phyloP scores from a whole-genome alignment of 371 early-diverging fungal genomes.

The Mortierella sp. region DNA sequence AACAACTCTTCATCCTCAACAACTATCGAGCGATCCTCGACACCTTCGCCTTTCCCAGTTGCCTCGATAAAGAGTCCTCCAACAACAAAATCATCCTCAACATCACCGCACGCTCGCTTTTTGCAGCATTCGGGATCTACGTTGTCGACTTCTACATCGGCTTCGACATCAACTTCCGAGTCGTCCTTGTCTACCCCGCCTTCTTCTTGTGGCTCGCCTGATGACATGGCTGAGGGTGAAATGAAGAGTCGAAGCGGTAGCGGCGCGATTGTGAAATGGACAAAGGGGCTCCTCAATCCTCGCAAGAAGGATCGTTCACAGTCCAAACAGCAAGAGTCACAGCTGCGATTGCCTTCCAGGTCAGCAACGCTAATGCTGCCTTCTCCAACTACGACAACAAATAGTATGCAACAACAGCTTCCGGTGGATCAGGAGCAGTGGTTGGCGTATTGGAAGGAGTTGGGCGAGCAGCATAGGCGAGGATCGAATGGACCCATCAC shows the following conservation, averaged over 20 bases:
- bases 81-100: no score
- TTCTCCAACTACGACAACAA: neutral
- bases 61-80: neutral
- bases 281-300: neutral
- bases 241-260: neutral
- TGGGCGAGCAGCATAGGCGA: neutral
- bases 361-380: neutral
- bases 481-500: neutral
- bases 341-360: neutral
- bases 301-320: neutral
- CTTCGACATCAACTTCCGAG: neutral
- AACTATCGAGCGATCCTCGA: neutral
- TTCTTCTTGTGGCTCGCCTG: neutral
- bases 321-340: neutral
- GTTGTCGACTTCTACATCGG: neutral
- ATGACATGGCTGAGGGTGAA: neutral
- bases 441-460: neutral
- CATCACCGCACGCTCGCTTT: neutral
- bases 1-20: neutral
- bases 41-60: neutral
- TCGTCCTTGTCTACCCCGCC: neutral
- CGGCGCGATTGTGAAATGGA: constrained; percentile 17
- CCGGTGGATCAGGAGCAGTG: constrained; percentile 1
- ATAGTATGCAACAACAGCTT: neutral
- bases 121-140: neutral